These are phyloP conservation scores for Rhodotorula mucilaginosa DNA, from an alignment of 1,284 basidiomycete species.

Conservation along the genomic window DNA sequence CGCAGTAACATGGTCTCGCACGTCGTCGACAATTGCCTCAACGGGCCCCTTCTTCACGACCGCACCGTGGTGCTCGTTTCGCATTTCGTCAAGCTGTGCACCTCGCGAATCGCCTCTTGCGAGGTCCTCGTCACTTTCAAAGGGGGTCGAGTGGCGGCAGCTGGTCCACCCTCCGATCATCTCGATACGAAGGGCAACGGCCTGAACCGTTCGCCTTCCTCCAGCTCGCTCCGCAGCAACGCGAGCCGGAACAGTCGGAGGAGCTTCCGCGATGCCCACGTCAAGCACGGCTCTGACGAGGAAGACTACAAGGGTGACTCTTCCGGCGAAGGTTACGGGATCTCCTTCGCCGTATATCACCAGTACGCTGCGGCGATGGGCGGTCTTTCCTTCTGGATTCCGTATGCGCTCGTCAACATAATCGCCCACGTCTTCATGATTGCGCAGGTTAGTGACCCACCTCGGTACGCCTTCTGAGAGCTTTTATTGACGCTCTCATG, in stretches of 20 bases:
- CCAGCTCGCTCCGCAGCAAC: slow-evolving; percentile 49
- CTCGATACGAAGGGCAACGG: slow-evolving; percentile 43
- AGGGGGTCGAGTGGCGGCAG: slow-evolving; percentile 73
- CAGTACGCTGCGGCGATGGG: slow-evolving; percentile 60
- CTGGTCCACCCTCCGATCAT: slow-evolving; percentile 64
- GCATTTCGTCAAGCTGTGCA: slow-evolving; percentile 77
- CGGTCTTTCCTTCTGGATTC: slow-evolving; percentile 61
- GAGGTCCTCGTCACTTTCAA: slow-evolving; percentile 68
- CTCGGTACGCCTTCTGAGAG: no score
- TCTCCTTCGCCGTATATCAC: slow-evolving; percentile 74
- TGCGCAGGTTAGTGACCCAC: slow-evolving; percentile 18
- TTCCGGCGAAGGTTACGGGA: slow-evolving; percentile 71
- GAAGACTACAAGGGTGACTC: slow-evolving; percentile 69
- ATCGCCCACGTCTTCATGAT: slow-evolving; percentile 38
- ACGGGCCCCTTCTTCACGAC: slow-evolving; percentile 71
- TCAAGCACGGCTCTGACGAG: slow-evolving; percentile 13
- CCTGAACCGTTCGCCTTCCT: slow-evolving; percentile 46
- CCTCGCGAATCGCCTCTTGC: slow-evolving; percentile 57
- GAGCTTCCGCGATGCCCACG: slow-evolving; percentile 3
- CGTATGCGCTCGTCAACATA: slow-evolving; percentile 58
- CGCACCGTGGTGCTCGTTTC: slow-evolving; percentile 84
- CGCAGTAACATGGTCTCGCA: slow-evolving; percentile 72
- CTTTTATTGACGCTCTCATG: not conserved
- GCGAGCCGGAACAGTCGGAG: slow-evolving; percentile 41
- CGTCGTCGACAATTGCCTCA: slow-evolving; percentile 75